Conservation (phyloP, 202 grass and related monocot species). For the Schoenoplectus triqueter region DNA sequence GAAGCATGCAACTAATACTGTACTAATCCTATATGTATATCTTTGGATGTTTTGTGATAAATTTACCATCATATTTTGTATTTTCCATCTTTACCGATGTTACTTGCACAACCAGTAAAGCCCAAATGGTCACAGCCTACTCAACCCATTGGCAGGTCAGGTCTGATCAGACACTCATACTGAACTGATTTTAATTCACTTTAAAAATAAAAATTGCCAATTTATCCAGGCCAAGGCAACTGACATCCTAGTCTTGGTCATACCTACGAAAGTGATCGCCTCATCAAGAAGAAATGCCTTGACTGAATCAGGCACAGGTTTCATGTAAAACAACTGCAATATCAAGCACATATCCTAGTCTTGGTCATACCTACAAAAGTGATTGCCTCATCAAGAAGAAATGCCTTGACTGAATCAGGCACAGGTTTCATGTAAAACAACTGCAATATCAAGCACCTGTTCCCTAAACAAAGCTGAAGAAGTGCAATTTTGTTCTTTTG, state of each 20-base stretch:
- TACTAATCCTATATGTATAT: neutral
- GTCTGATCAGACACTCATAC: neutral
- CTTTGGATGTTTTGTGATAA: neutral
- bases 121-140: neutral
- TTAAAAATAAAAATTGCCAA: neutral
- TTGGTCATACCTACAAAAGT: slow-evolving; percentile 45
- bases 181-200: neutral
- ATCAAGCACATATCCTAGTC: slow-evolving; percentile 45
- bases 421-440: slow-evolving; percentile 45
- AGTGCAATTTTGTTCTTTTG: slow-evolving; percentile 46
- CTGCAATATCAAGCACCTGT: slow-evolving; percentile 59
- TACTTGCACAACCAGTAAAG: neutral
- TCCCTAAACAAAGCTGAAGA: slow-evolving; percentile 57
- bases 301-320: slow-evolving; percentile 45
- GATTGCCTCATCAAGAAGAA: slow-evolving; percentile 50
- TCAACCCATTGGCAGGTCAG: neutral
- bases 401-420: slow-evolving; percentile 39
- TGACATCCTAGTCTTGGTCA: slow-evolving; percentile 17
- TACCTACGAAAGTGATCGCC: slow-evolving; percentile 45
- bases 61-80: neutral
- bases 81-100: neutral
- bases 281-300: slow-evolving; percentile 46
- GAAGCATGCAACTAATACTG: neutral
- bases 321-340: slow-evolving; percentile 52
- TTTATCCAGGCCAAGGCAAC: neutral